These are phyloP conservation scores for Colletotrichum kahawae DNA, from an alignment of 2,329 filamentous ascomycete species.

Conservation along the genomic window DNA sequence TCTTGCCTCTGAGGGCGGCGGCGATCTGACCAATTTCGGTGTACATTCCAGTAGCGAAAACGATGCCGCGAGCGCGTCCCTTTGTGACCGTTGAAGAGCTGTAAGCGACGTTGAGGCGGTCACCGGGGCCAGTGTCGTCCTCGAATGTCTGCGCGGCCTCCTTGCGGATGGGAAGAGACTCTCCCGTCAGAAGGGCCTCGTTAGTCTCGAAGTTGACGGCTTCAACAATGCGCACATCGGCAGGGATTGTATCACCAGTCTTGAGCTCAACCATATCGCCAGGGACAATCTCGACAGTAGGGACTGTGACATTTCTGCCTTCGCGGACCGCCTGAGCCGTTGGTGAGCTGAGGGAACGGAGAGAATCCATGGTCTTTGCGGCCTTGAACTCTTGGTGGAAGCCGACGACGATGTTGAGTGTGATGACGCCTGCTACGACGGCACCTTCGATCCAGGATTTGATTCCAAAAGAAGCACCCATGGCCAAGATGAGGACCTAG, in stretches of 20 bases:
- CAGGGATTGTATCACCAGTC: constrained; percentile 66
- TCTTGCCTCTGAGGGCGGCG: constrained; percentile 44
- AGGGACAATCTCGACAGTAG: constrained; percentile 53
- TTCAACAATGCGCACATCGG: constrained; percentile 61
- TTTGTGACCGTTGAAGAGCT: constrained; percentile 68
- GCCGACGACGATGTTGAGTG: constrained; percentile 62
- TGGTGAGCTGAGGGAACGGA: constrained; percentile 47
- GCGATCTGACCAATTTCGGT: constrained; percentile 70
- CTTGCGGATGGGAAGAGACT: constrained; percentile 66
- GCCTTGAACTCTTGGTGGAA: constrained; percentile 51
- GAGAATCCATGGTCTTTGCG: constrained; percentile 55
- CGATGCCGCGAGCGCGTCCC: constrained; percentile 63
- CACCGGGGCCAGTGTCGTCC: constrained; percentile 52
- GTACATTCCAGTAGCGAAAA: constrained; percentile 65
- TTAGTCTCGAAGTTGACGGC: constrained; percentile 73
- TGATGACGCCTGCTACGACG: constrained; percentile 62
- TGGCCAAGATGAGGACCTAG: constrained; percentile 60
- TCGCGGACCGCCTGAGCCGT: constrained; percentile 48
- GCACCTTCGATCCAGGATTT: constrained; percentile 65
- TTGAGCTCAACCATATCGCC: constrained; percentile 62
- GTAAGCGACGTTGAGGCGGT: constrained; percentile 67
- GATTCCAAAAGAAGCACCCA: constrained; percentile 63
- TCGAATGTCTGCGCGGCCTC: constrained; percentile 47
- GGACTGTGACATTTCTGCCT: constrained; percentile 41
- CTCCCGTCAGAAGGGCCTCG: constrained; percentile 68